Conservation (phyloP, 768 basidiomycete genomes). For the Mycena haematopus region DNA sequence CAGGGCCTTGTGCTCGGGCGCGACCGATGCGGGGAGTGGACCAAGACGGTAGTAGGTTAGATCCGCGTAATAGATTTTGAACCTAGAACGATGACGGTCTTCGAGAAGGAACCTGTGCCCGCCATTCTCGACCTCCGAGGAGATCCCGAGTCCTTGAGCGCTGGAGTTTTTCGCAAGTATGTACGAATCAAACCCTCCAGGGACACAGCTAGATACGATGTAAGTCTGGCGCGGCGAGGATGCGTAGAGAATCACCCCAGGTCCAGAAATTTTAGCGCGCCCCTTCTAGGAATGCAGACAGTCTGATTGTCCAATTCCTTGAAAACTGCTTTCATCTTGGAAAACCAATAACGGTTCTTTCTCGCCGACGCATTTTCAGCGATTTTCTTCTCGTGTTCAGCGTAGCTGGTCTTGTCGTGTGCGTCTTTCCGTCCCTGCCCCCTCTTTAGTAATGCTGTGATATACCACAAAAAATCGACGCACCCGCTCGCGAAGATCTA, state of each 20-base stretch:
- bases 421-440: slow-evolving; percentile 14
- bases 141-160: slow-evolving; percentile 37
- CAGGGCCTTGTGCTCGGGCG: slow-evolving; percentile 7
- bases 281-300: slow-evolving; percentile 19
- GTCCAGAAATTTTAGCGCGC: slow-evolving; percentile 33
- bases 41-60: slow-evolving; percentile 31
- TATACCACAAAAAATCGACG: neutral
- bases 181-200: slow-evolving; percentile 40
- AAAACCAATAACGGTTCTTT: slow-evolving; percentile 30
- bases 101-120: slow-evolving; percentile 35
- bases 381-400: slow-evolving; percentile 24
- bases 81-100: slow-evolving; percentile 29
- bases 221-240: neutral
- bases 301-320: slow-evolving; percentile 32
- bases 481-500: slow-evolving; percentile 17
- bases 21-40: slow-evolving; percentile 27
- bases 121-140: slow-evolving; percentile 33
- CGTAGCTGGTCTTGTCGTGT: slow-evolving; percentile 12
- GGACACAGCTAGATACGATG: slow-evolving; percentile 33
- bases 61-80: slow-evolving; percentile 31
- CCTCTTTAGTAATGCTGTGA: neutral
- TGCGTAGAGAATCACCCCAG: slow-evolving; percentile 31
- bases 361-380: slow-evolving; percentile 29
- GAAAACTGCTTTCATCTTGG: slow-evolving; percentile 33
- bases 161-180: slow-evolving; percentile 34